Percentiles rank a stretch among this genome's conserved stretches.
Conservation (phyloP, 2,329 filamentous ascomycete genomes). For the Aspergillus felis region DNA sequence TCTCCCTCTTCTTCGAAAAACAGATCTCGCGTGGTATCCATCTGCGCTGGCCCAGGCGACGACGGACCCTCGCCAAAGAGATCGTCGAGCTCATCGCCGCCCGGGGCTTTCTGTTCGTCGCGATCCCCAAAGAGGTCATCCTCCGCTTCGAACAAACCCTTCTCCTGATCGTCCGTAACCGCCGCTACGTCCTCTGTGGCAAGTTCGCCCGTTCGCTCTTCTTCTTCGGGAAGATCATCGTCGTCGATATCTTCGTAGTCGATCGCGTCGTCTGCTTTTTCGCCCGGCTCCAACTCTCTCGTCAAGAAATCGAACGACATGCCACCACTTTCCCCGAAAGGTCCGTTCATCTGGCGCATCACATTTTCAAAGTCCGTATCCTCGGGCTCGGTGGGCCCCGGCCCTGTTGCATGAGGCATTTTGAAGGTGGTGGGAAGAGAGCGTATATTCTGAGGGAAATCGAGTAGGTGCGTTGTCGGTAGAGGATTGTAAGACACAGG, state of each 20-base stretch:
- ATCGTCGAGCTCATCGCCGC: slow-evolving; percentile 44
- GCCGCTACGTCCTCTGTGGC: slow-evolving; percentile 49
- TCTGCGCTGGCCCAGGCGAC: slow-evolving; percentile 30
- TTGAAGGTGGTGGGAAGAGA: slow-evolving; percentile 5
- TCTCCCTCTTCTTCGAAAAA: slow-evolving; percentile 31
- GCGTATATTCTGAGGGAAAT: neutral
- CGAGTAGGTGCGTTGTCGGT: neutral
- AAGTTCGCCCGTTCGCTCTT: slow-evolving; percentile 19
- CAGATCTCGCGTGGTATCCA: slow-evolving; percentile 28
- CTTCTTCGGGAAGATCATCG: slow-evolving; percentile 75
- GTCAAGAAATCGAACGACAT: slow-evolving; percentile 38
- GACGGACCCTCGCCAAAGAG: slow-evolving; percentile 45
- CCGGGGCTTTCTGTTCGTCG: slow-evolving; percentile 23
- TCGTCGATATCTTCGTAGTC: slow-evolving; percentile 91
- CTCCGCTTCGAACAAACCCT: slow-evolving; percentile 25
- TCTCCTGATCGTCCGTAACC: slow-evolving; percentile 46
- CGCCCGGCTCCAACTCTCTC: slow-evolving; percentile 46
- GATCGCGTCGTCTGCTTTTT: slow-evolving; percentile 88
- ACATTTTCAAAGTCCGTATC: slow-evolving; percentile 41
- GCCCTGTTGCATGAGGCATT: slow-evolving; percentile 40
- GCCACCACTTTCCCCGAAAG: slow-evolving; percentile 23
- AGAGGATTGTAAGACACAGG: neutral
- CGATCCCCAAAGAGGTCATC: slow-evolving; percentile 38
- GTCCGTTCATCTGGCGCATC: slow-evolving; percentile 40
- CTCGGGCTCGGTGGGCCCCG: slow-evolving; percentile 24